Evolutionary conservation across 2,329 filamentous ascomycete genomes (phyloP).

Genomic region (Endothia cerciana): DNA sequence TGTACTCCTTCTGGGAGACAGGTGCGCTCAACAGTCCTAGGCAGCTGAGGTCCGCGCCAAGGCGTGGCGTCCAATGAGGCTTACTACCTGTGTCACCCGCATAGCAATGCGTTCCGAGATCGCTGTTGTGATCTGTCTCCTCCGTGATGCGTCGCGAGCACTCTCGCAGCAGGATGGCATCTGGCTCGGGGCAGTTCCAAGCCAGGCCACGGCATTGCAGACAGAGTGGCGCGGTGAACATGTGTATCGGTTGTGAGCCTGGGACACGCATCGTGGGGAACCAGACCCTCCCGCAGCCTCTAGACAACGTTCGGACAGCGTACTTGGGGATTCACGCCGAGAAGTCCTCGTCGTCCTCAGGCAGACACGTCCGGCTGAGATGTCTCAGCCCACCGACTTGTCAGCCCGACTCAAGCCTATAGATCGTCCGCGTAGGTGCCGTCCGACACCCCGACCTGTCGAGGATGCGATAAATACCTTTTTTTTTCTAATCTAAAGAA

Average conservation of each 20-base stretch:
- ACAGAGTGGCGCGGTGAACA: neutral
- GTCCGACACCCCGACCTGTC: neutral
- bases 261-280: neutral
- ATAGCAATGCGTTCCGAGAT: neutral
- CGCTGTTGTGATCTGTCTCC: neutral
- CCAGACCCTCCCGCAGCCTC: neutral
- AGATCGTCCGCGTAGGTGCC: neutral
- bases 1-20: neutral
- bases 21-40: neutral
- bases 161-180: neutral
- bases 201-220: neutral
- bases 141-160: neutral
- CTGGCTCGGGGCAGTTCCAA: neutral
- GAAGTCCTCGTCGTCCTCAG: neutral
- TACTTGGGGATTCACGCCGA: too few relatives aligned
- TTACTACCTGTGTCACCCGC: neutral
- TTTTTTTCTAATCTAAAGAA: neutral
- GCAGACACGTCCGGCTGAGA: neutral
- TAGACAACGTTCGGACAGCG: neutral
- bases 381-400: neutral
- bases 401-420: neutral
- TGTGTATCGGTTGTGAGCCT: neutral
- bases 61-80: constrained; percentile 1
- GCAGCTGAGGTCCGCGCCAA: constrained; percentile 1
- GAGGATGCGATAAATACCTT: neutral